Percentiles rank a stretch among this genome's conserved stretches.
Conservation (phyloP, 2,329 filamentous ascomycete species). For the Stagonosporopsis cucurbitacearum region DNA sequence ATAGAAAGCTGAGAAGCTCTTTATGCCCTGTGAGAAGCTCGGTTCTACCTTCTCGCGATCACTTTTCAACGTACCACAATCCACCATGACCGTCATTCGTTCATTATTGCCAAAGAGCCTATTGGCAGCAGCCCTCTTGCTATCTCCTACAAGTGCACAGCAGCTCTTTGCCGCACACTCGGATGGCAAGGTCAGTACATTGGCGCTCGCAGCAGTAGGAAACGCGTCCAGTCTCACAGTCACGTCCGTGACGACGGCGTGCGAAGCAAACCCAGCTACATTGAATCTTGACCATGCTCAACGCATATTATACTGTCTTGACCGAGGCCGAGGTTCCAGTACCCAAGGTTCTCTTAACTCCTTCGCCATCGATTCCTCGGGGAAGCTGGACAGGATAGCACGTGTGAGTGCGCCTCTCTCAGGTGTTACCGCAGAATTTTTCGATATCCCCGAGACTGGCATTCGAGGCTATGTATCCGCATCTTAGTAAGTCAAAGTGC, state of each 20-base stretch:
- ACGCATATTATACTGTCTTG: slow-evolving; percentile 19
- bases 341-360: slow-evolving; percentile 19
- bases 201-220: not conserved
- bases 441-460: slow-evolving; percentile 2
- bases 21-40: too few species aligned
- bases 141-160: not conserved
- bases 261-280: slow-evolving; percentile 8
- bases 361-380: slow-evolving; percentile 8
- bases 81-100: not conserved
- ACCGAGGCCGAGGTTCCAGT: slow-evolving; percentile 7
- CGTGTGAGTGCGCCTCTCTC: slow-evolving; percentile 15
- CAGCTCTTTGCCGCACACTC: slow-evolving; percentile 20
- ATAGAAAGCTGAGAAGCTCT: not conserved
- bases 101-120: not conserved
- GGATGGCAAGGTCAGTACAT: slow-evolving; percentile 16
- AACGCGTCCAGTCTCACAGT: not conserved
- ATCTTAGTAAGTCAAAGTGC: not conserved
- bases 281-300: slow-evolving; percentile 16
- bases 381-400: slow-evolving; percentile 10
- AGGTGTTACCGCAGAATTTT: slow-evolving; percentile 13
- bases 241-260: slow-evolving; percentile 7
- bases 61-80: too few species aligned
- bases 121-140: not conserved
- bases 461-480: slow-evolving; percentile 15
- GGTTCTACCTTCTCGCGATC: too few species aligned